Base-by-base conservation (phyloP, 1,284 basidiomycete species). In the Austropuccinia psidii region DNA sequence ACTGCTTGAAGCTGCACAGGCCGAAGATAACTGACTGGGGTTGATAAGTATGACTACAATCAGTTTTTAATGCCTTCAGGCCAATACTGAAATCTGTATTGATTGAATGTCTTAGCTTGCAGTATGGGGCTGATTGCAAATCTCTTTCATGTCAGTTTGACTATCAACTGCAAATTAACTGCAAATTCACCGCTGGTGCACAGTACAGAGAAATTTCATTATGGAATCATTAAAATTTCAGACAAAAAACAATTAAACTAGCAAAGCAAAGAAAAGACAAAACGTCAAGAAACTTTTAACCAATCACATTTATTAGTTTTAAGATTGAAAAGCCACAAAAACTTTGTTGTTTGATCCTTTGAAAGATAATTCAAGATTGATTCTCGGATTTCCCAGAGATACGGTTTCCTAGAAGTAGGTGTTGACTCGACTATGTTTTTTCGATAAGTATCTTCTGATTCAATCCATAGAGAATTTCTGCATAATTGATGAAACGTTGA, bases 361-460 rank as follows among this genome's bases (percentile, higher is more conserved):
- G 49, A 39, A 27, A 19, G 41, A 45, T 70, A 60, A 29, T 70
- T 29, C 13, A 70, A 13, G 55, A 70, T 58, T 9, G 52, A 70
- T 24, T 60, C 29, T 58, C 67, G 54, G 37, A 70, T 58, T 24
- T 70, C 67, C 57, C 54, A 58, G 27, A 60, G 29, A 33, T 70
- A 70, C 29, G 29, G 54, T 49, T 70, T 70, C 29, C 67, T 70
- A 45, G 54, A 58, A 60, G 54, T 70, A 4, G 67, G 67, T 8
- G 58, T 41, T 21, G 49, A 33, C 19, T 70, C 67, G 9, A 70
- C 54, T 6, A 70, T 60, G 49, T 70, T 50, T 60, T 70, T 70
- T 24, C 67, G 67, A 70, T 70, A 70, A 49, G 43, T 31, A 27
- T 70, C 67, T 70, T 57, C 54, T 15, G 67, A 70, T 58, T 58